Conservation (phyloP, 345 rosid species). For the Hypericum androsaemum region DNA sequence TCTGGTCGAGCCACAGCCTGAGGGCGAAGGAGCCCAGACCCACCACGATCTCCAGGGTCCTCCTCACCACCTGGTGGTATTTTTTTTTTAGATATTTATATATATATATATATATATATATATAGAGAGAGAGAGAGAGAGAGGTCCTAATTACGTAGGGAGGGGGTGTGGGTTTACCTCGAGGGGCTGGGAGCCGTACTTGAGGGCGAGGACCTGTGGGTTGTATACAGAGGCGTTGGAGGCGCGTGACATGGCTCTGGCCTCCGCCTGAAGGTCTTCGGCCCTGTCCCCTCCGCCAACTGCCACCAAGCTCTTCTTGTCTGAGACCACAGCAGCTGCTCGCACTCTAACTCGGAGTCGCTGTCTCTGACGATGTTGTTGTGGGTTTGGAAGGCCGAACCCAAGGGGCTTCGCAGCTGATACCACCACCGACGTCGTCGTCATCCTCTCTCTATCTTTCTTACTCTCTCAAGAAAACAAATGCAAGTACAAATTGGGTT, state of each 20-base stretch:
- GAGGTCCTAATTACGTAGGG: not conserved
- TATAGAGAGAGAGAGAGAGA: not conserved
- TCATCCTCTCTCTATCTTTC: too few relatives aligned
- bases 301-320: not conserved
- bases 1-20: conserved; percentile 55
- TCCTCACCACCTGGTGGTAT: conserved; percentile 58
- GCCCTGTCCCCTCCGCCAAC: conserved; percentile 34
- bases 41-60: conserved; percentile 62
- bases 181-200: conserved; percentile 64
- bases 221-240: conserved; percentile 67
- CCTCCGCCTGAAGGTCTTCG: conserved; percentile 80
- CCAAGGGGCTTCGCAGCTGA: too few relatives aligned
- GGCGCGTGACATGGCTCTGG: conserved; percentile 73
- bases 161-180: conserved; percentile 30
- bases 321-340: too few relatives aligned
- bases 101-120: too few relatives aligned
- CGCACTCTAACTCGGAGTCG: too few relatives aligned
- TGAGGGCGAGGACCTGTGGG: conserved; percentile 59
- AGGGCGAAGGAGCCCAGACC: conserved; percentile 63
- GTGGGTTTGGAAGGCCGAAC: too few relatives aligned
- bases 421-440: too few relatives aligned
- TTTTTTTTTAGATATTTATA: too few relatives aligned
- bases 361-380: too few relatives aligned
- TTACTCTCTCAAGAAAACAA: too few relatives aligned
- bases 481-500: too few relatives aligned